Evolutionary conservation across 1,284 basidiomycete species (phyloP).

Genomic region (Pseudozyma sp.): DNA sequence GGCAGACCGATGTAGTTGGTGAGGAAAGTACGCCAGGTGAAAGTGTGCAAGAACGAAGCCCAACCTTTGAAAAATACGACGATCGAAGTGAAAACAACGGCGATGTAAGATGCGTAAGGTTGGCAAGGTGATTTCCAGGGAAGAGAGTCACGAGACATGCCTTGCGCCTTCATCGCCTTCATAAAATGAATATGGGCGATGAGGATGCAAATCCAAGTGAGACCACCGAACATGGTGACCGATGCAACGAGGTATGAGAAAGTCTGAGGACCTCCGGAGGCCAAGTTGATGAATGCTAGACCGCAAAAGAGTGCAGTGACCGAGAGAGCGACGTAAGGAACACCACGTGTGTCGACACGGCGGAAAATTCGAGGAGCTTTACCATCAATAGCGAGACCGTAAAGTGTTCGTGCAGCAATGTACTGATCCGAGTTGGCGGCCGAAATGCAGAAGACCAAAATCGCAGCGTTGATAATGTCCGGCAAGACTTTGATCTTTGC

Average conservation of each 20-base stretch:
- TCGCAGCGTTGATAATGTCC: conserved; percentile 73
- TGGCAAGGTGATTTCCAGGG: conserved; percentile 71
- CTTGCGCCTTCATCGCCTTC: conserved; percentile 79
- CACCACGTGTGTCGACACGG: conserved; percentile 71
- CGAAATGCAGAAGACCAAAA: conserved; percentile 67
- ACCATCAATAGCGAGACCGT: conserved; percentile 73
- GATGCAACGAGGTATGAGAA: conserved; percentile 39
- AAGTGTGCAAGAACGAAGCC: conserved; percentile 75
- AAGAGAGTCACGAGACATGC: conserved; percentile 76
- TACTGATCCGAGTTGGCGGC: conserved; percentile 73
- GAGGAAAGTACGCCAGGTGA: conserved; percentile 77
- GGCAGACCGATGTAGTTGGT: conserved; percentile 72
- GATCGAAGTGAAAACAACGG: conserved; percentile 73
- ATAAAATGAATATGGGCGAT: conserved; percentile 85
- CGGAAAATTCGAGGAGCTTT: conserved; percentile 73
- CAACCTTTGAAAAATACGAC: conserved; percentile 77
- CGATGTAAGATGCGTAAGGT: conserved; percentile 74
- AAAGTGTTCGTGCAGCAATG: conserved; percentile 73
- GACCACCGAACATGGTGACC: conserved; percentile 71
- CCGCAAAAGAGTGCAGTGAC: conserved; percentile 75
- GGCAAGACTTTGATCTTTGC: conserved; percentile 80
- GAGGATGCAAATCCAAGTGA: conserved; percentile 75
- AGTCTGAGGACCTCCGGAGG: conserved; percentile 72
- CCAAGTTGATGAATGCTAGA: conserved; percentile 77
- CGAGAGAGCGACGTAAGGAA: conserved; percentile 71